Evolutionary conservation across 2,329 filamentous ascomycete genomes (phyloP).

Genomic region (Eutypella sp.): DNA sequence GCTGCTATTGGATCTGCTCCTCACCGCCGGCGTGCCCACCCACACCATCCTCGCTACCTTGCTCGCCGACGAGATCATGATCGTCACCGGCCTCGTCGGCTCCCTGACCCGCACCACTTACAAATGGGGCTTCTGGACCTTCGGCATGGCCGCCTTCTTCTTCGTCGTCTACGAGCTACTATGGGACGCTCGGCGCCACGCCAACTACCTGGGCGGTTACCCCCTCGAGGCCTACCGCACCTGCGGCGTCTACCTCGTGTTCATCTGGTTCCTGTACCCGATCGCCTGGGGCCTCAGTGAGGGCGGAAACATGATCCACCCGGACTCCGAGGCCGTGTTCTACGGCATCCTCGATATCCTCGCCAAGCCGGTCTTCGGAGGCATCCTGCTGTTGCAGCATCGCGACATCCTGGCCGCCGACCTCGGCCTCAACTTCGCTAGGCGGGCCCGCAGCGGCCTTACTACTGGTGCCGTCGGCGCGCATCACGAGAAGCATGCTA

Average conservation of each 20-base stretch:
- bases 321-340: slow-evolving; percentile 63
- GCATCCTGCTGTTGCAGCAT: slow-evolving; percentile 57
- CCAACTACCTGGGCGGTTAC: slow-evolving; percentile 47
- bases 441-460: slow-evolving; percentile 12
- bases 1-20: slow-evolving; percentile 55
- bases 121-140: slow-evolving; percentile 64
- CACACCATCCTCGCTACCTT: slow-evolving; percentile 59
- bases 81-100: slow-evolving; percentile 61
- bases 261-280: slow-evolving; percentile 62
- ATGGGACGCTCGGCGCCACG: slow-evolving; percentile 50
- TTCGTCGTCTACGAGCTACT: slow-evolving; percentile 57
- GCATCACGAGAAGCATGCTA: slow-evolving; percentile 16
- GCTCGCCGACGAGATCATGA: slow-evolving; percentile 61
- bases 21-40: slow-evolving; percentile 61
- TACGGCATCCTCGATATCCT: slow-evolving; percentile 63
- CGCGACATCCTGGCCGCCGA: slow-evolving; percentile 53
- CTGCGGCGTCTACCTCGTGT: slow-evolving; percentile 53
- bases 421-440: slow-evolving; percentile 45
- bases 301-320: slow-evolving; percentile 60
- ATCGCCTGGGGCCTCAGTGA: slow-evolving; percentile 60
- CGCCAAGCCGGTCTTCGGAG: slow-evolving; percentile 60
- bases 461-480: background rate
- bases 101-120: slow-evolving; percentile 57
- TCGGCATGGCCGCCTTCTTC: slow-evolving; percentile 49
- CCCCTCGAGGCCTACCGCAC: slow-evolving; percentile 49